Evolutionary conservation across 345 rosid species (phyloP), one percentile per base, ranked within the genome.

Genomic region (Eucalyptus tenuipes): DNA sequence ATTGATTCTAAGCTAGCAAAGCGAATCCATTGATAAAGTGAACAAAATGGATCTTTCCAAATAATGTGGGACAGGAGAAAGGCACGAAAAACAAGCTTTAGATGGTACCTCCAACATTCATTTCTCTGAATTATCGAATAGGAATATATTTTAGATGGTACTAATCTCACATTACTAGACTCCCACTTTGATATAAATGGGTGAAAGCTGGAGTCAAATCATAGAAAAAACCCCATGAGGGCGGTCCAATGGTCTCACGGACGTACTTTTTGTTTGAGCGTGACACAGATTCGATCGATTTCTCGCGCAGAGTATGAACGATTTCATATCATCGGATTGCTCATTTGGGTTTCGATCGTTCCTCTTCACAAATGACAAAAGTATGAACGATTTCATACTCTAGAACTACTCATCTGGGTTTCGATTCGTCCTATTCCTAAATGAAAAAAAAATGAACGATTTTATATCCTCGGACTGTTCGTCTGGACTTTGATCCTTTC

Each of bases 391-490:
- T 17, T 52, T 17, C 55, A 18, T 52, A 52, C 24, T 52, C 24
- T 52, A 7, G 24, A 18, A 52, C 4, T 7, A 24, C 57, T 52
- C 24, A 52, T 52, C 1, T 18, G 4, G 18, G 2, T 2, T 18
- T 52, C 10, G 24, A 52, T 52, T 52, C 57, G 18, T 52, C 10
- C 57, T 0, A 52, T 52, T 52, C 24, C 18, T 18, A 18, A 18
- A 52, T 18, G 10, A 52, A 52, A 52, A 52, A 52, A 7, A 52
- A 24, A 52, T 3, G 25, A 52, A 52, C 4, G 0, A 18, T 52
- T 3, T 20, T 2, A 52, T 52, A 52, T 52, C 20, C 0, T 18
- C 4, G 2, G 1, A 3, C 4, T 3, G 2, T 52, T 22, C 10
- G 18, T 52, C 4, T 1, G 2, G 9, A 2, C 2, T 50, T 50